Evolutionary conservation across 192 early-diverging fungal species (phyloP), one percentile per base, ranked within the genome.

Genomic region (Phycomyces blakesleeanus): DNA sequence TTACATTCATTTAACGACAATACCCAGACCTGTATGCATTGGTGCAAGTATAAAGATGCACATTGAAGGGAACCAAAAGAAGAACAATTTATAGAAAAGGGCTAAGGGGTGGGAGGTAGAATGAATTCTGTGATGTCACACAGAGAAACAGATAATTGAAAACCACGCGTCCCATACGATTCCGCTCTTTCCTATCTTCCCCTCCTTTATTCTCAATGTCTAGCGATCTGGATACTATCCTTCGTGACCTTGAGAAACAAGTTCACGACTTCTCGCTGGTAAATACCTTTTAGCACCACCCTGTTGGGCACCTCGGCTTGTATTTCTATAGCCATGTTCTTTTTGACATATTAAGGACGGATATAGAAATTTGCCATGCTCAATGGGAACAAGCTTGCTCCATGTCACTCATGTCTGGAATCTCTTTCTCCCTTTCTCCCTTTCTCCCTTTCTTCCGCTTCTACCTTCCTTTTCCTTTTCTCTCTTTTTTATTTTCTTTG

Each of bases 181-280:
- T 63, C 51, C 38, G 10, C 22, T 52, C 26, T 63, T 22, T 22
- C 26, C 26, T 40, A 22, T 63, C 26, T 40, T 55, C 54, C 20
- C 24, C 26, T 55, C 16, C 39, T 34, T 11, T 20, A 5, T 42
- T 51, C 27, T 62, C 21, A 37, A 61, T 61, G 60, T 50, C 60
- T 21, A 52, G 27, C 34, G 47, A 66, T 34, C 16, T 66, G 7
- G 64, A 66, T 51, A 10, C 18, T 57, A 51, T 66, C 25, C 47
- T 66, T 27, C 49, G 42, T 34, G 44, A 49, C 21, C 38, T 66
- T n/a, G 64, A 66, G 37, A 44, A 66, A 34, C 64, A 66, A 66
- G 53, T 66, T 1, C 21, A 66, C 16, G 64, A 66, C 18, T 66
- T 66, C 51, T 57, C 64, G 21, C 20, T 66, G 47, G 64, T 66